A percentile compares a stretch with the other conserved stretches of the same genome.
phyloP scores from a whole-genome alignment of 2,329 filamentous ascomycete genomes.

The Blastomyces emzantsi region DNA sequence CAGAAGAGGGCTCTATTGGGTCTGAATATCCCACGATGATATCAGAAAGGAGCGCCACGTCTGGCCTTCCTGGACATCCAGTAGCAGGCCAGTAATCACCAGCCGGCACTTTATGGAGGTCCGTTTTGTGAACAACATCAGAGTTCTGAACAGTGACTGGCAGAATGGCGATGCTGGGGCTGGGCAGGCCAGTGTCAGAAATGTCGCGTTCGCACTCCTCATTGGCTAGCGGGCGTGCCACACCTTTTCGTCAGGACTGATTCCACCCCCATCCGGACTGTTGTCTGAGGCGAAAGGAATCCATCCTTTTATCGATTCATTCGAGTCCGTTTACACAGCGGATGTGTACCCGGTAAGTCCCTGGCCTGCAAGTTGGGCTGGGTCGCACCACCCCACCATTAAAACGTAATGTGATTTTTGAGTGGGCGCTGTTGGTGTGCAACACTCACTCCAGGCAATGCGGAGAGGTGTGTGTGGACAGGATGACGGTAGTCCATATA shows the following conservation, averaged over 20 bases:
- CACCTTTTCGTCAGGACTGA: neutral
- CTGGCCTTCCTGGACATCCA: conserved; percentile 5
- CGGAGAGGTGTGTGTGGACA: conserved; percentile 3
- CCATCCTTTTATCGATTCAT: conserved; percentile 7
- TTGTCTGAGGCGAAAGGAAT: conserved; percentile 9
- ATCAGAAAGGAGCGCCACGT: conserved; percentile 12
- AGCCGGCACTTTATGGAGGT: conserved; percentile 9
- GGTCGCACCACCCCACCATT: conserved; percentile 7
- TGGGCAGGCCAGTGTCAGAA: neutral
- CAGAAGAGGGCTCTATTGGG: conserved; percentile 13
- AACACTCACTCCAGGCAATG: conserved; percentile 4
- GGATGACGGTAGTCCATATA: neutral
- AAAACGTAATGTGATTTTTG: neutral
- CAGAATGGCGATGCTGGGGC: conserved; percentile 5
- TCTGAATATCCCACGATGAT: conserved; percentile 13
- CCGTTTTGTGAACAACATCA: neutral
- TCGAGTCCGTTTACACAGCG: conserved; percentile 4
- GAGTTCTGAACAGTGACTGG: conserved; percentile 12
- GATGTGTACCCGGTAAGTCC: conserved; percentile 12
- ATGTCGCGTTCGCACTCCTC: neutral
- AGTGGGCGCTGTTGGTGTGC: conserved; percentile 11
- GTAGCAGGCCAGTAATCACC: conserved; percentile 2
- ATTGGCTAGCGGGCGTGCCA: conserved; percentile 8
- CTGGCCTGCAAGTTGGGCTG: conserved; percentile 1
- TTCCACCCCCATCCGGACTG: neutral